Base-by-base conservation (phyloP, 768 basidiomycete species). In the Tephrocybe rancida region DNA sequence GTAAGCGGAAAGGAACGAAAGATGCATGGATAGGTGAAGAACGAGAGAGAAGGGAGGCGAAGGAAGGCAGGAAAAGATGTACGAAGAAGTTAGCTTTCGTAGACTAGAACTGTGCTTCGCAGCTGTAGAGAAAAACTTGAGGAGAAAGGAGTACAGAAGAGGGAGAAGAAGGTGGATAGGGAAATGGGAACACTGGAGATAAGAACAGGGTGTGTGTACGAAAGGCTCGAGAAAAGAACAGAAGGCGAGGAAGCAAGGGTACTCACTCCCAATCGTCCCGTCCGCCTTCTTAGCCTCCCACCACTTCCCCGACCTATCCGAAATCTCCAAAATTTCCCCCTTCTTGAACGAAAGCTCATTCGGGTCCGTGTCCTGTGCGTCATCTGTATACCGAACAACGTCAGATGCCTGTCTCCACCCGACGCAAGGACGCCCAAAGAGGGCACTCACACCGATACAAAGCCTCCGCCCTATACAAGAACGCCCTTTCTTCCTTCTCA, bases 271-370 rank as follows among this genome's bases (percentile, higher is more conserved):
- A 52, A 75, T 61, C 4, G 65, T 64, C 48, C 88, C 90, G 63
- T 91, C 86, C 2, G 68, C 34, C 65, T 82, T 89, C 61, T 75
- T 82, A 16, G 85, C 88, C 62, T 87, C 86, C 90, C 91, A 94
- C 92, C 92, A 92, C 65, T 91, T 90, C n/a, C 88, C 88, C 5
- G 64, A 57, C 50, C 85, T 85, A 66, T 96, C 92, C 39, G 88
- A 64, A 41, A 98, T 84, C 48, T 91, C 85, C 51, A 98, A 74
- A 3, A 88, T 74, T 61, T 97, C 95, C 22, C 91, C 92, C 70
- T 94, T 93, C 42, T 73, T 66, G 69, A 98, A 95, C 19, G 86
- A 83, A 7, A 97, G 80, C 67, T 98, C 95, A 63, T 86, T 89
- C 1, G 92, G 86, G 64, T 97, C 95, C 30, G 88, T 84, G 0